Percentiles rank a stretch among this genome's conserved stretches.
Evolutionary conservation across 495 filamentous ascomycete genomes (phyloP).

Genomic region (Hypoxylon fuscum): DNA sequence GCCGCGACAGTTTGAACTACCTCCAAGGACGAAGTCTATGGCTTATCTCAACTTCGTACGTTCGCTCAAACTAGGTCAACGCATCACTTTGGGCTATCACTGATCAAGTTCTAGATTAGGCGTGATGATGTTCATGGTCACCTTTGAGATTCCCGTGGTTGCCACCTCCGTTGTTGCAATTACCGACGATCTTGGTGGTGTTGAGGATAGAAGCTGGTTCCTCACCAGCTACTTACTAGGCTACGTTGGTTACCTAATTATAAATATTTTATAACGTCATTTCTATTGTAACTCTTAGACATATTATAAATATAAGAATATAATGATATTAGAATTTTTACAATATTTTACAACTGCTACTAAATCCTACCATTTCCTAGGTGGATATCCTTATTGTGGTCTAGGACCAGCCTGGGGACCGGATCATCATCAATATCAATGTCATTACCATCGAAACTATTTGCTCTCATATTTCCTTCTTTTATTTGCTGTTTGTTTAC

Average conservation of each 20-base stretch:
- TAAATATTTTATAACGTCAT: no score
- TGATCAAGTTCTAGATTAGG: neutral
- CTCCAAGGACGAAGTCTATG: neutral
- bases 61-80: neutral
- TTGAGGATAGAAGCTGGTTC: conserved; percentile 57
- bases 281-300: no score
- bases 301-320: no score
- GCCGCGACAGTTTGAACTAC: neutral
- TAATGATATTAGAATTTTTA: no score
- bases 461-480: no score
- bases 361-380: no score
- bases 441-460: no score
- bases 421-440: no score
- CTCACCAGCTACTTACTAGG: conserved; percentile 40
- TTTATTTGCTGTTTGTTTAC: no score
- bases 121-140: conserved; percentile 50
- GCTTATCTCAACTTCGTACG: neutral
- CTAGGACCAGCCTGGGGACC: no score
- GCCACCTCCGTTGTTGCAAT: conserved; percentile 60
- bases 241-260: conserved; percentile 17
- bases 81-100: neutral
- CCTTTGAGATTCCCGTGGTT: conserved; percentile 57
- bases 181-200: conserved; percentile 52
- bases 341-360: no score
- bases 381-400: no score